Percentiles rank a stretch among this genome's conserved stretches.
Conservation (phyloP, 805 yeast genomes). For the Myxozyma sirexii region DNA sequence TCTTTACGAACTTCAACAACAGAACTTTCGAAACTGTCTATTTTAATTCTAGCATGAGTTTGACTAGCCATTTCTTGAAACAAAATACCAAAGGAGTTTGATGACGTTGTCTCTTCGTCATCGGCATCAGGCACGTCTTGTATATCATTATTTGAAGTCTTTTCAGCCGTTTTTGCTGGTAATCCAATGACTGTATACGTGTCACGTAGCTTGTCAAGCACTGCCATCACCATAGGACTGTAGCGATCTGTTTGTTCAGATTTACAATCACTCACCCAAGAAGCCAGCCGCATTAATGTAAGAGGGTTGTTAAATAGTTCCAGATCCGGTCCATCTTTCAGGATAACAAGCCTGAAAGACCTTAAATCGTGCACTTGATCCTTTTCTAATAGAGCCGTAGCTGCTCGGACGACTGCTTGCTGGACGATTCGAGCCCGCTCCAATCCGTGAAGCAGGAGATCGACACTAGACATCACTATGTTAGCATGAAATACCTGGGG, state of each 20-base stretch:
- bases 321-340: conserved; percentile 86
- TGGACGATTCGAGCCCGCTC: conserved; percentile 82
- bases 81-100: conserved; percentile 86
- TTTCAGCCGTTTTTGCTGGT: conserved; percentile 1
- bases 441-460: conserved; percentile 68
- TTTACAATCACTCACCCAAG: conserved; percentile 75
- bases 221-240: conserved; percentile 41
- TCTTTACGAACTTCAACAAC: conserved; percentile 87
- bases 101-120: conserved; percentile 50
- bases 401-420: conserved; percentile 80
- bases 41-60: conserved; percentile 84
- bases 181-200: conserved; percentile 25
- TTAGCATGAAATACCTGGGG: neutral
- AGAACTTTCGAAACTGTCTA: conserved; percentile 93
- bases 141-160: conserved; percentile 40
- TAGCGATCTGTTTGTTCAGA: conserved; percentile 22
- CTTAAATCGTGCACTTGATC: conserved; percentile 75
- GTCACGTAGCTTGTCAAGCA: conserved; percentile 47
- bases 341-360: conserved; percentile 79
- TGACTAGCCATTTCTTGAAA: conserved; percentile 84
- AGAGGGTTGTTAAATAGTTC: conserved; percentile 81
- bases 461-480: conserved; percentile 41
- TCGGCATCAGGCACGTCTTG: conserved; percentile 37
- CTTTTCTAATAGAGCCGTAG: conserved; percentile 86
- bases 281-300: conserved; percentile 78